Evolutionary conservation across 1,139 yeast species (phyloP), one percentile per base, ranked within the genome.

Genomic region (Suhomyces anneliseae): DNA sequence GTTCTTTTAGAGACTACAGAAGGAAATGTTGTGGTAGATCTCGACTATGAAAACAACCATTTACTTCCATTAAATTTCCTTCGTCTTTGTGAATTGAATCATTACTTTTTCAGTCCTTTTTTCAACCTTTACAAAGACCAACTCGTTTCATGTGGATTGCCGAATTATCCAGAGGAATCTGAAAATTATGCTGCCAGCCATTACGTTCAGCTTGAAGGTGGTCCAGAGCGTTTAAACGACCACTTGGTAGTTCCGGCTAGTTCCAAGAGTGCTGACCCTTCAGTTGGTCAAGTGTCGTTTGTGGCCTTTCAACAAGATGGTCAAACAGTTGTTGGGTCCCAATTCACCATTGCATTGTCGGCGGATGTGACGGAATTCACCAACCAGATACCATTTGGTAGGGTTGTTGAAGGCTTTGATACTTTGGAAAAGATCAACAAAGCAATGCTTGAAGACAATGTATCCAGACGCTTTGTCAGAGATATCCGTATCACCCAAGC

Each of bases 11-110:
- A 83, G 55, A 82, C 87, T 0, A 75, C 82, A 2, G 61, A 59
- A 35, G 86, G 84, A 49, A 64, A 61, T 52, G 42, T 84, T 12
- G 85, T 81, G 10, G 60, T 83, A n/a, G 90, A 84, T 55, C 59
- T 83, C 27, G 58, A 63, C 39, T 51, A 56, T 6, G 61, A 72
- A 9, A 57, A 61, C 3, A 69, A 74, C 4, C 78, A 77, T 1
- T 54, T 55, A 27, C 72, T 74, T 38, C 64, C 77, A 38, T 62
- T 61, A 44, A 80, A 80, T 54, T 83, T 84, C 57, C 51, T 84
- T 40, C 78, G 81, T 53, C 69, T 83, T 12, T 82, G 87, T 63
- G 73, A 78, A 54, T 55, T 69, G 38, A 75, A 80, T 50, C 78
- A 76, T 62, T 84, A 70, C 65, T 76, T 81, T 44, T 79, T 77